Conservation (phyloP, 768 basidiomycete species). For the Russula emetica region DNA sequence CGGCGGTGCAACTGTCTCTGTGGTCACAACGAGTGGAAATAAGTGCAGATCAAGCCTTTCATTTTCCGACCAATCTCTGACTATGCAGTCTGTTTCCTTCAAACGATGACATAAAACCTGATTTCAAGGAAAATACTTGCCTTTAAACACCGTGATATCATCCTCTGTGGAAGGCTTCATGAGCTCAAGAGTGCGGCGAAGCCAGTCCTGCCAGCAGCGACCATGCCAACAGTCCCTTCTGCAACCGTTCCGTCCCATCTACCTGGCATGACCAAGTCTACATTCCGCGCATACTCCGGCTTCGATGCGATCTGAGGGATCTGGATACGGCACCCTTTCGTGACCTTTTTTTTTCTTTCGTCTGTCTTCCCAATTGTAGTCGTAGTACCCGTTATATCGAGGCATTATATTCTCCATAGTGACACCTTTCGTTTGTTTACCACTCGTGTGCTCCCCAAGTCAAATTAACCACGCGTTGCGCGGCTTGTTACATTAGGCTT, state of each 20-base stretch:
- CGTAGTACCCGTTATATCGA: no score
- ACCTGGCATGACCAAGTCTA: neutral
- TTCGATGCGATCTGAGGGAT: neutral
- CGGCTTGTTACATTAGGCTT: no score
- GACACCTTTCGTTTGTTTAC: no score
- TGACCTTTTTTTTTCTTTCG: no score
- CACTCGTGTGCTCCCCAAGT: no score
- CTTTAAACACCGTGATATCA: constrained; percentile 1
- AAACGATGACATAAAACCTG: constrained; percentile 1
- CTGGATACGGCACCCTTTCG: neutral
- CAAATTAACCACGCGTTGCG: no score
- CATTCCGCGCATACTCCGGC: neutral
- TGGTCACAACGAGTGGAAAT: neutral
- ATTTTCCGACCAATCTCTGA: neutral
- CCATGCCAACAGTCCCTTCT: neutral
- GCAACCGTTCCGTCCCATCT: neutral
- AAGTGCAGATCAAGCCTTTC: neutral
- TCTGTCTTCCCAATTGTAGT: no score
- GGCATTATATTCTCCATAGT: no score
- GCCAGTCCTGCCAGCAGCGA: neutral
- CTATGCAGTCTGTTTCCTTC: neutral
- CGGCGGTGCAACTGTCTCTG: neutral
- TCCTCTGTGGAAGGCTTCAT: constrained; percentile 4
- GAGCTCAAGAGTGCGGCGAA: neutral
- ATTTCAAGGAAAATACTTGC: constrained; percentile 2